Evolutionary conservation across 202 grass and related monocot genomes (phyloP), one percentile per base, ranked within the genome.

Genomic region (Setaria italica): DNA sequence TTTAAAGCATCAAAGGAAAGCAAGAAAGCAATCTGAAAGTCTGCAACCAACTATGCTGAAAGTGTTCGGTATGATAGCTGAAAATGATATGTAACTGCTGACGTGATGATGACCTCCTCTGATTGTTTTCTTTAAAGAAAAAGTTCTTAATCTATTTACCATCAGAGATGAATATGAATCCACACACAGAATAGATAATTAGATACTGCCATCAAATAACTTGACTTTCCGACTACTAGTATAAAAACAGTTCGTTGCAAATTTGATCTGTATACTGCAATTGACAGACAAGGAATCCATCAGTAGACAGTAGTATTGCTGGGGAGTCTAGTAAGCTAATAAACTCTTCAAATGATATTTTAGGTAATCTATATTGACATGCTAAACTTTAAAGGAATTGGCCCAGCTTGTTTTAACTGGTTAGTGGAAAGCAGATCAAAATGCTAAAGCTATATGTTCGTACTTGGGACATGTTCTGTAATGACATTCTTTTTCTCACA

Each of bases 51-150:
- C 66, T 83, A 42, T 39, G 17, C 15, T 78, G 20, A 58, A 17
- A 29, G n/a, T 74, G 60, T 85, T 62, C 39, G 43, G n/a, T 83
- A 80, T 47, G 80, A 59, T 19, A 70, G 7, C 50, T 56, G 45
- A 56, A 76, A 55, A 14, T 14, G n/a, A 37, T 82, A 58, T 67
- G 42, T 57, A 75, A 87, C 10, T 57, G 59, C 9, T 13, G 70
- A 82, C 12, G 5, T 2, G 50, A 83, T 68, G 63, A 57, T 15
- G 11, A 62, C 35, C 11, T 50, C 53, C 53, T 67, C 29, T 47
- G 48, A 41, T 41, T 14, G 25, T 74, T 79, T 81, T 78, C 81
- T 43, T 32, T 87, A 66, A 51, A 69, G 58, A 42, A 63, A 41
- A 78, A 37, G 4, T 5, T 72, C 50, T 17, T 10, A 59, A 59